Conservation (phyloP, 1,284 basidiomycete species). For the Trametes versicolor region DNA sequence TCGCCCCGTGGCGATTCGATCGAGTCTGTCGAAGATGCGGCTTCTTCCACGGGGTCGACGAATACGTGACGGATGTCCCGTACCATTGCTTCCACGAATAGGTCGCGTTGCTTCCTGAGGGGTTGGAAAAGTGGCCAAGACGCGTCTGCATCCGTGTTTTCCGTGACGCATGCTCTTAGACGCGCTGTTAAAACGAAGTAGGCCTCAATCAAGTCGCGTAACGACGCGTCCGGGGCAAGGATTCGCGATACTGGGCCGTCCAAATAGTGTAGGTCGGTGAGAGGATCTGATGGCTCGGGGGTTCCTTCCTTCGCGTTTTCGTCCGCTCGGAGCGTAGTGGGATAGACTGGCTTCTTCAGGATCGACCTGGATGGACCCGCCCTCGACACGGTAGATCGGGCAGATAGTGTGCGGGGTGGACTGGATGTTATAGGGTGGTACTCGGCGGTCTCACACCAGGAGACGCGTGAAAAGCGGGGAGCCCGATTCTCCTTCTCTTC, state of each 20-base stretch:
- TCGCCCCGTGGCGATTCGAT: constrained; percentile 41
- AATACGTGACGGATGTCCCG: constrained; percentile 73
- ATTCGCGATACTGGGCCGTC: constrained; percentile 67
- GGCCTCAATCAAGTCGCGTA: constrained; percentile 71
- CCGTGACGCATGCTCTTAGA: constrained; percentile 59
- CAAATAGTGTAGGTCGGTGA: constrained; percentile 71
- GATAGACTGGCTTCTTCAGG: constrained; percentile 60
- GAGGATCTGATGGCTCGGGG: constrained; percentile 74
- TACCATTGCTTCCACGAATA: constrained; percentile 62
- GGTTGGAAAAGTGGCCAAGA: constrained; percentile 79
- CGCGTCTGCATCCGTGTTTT: constrained; percentile 61
- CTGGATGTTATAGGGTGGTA: constrained; percentile 58
- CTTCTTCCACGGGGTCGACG: constrained; percentile 58
- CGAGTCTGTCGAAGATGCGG: constrained; percentile 24
- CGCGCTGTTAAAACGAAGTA: constrained; percentile 75
- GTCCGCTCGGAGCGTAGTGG: constrained; percentile 49
- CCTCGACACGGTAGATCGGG: constrained; percentile 48
- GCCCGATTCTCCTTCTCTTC: constrained; percentile 59
- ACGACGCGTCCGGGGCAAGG: constrained; percentile 54
- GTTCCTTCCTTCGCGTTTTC: constrained; percentile 67
- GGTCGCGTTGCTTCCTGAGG: constrained; percentile 58
- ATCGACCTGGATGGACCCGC: constrained; percentile 66
- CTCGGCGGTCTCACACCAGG: constrained; percentile 66
- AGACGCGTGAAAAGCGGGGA: constrained; percentile 53
- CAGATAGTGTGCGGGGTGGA: constrained; percentile 40